A percentile compares a stretch with the other conserved stretches of the same genome.
phyloP scores from a whole-genome alignment of 352 stramenopile species.

The Phytophthora sojae region DNA sequence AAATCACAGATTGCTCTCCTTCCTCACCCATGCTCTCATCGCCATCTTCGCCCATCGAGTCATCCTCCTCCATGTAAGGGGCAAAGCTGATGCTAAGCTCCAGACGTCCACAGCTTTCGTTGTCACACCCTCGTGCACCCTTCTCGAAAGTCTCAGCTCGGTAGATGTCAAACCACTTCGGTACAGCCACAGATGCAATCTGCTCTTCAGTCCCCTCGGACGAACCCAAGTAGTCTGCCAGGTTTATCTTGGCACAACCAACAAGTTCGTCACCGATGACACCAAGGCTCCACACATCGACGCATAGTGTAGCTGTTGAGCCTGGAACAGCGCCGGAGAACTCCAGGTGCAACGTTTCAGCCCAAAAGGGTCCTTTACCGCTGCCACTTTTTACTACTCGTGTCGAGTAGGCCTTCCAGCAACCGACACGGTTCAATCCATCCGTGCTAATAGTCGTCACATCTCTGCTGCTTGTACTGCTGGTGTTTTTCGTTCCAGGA shows the following conservation, averaged over 20 bases:
- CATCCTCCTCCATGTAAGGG: conserved; percentile 65
- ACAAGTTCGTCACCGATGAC: conserved; percentile 86
- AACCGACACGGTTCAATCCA: conserved; percentile 58
- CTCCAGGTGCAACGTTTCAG: conserved; percentile 78
- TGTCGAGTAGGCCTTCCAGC: conserved; percentile 75
- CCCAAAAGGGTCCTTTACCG: conserved; percentile 71
- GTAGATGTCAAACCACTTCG: conserved; percentile 82
- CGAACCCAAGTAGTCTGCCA: conserved; percentile 72
- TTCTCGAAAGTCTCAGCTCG: conserved; percentile 60
- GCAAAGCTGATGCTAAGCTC: conserved; percentile 86
- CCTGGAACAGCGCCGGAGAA: conserved; percentile 82
- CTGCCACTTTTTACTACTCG: conserved; percentile 60
- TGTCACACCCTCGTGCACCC: conserved; percentile 21
- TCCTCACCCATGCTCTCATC: conserved; percentile 35
- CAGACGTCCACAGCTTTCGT: conserved; percentile 58
- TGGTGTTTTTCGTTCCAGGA: conserved; percentile 19
- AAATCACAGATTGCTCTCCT: conserved; percentile 30
- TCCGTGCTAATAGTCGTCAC: conserved; percentile 39
- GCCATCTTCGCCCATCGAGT: conserved; percentile 44
- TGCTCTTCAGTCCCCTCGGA: conserved; percentile 71
- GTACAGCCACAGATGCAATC: conserved; percentile 72
- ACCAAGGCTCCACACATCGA: conserved; percentile 80
- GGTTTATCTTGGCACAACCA: conserved; percentile 79
- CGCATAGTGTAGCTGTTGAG: conserved; percentile 73
- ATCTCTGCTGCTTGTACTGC: conserved; percentile 28